Evolutionary conservation across 2,329 filamentous ascomycete species (phyloP), one percentile per base, ranked within the genome.

Genomic region (Penicillium sp.): DNA sequence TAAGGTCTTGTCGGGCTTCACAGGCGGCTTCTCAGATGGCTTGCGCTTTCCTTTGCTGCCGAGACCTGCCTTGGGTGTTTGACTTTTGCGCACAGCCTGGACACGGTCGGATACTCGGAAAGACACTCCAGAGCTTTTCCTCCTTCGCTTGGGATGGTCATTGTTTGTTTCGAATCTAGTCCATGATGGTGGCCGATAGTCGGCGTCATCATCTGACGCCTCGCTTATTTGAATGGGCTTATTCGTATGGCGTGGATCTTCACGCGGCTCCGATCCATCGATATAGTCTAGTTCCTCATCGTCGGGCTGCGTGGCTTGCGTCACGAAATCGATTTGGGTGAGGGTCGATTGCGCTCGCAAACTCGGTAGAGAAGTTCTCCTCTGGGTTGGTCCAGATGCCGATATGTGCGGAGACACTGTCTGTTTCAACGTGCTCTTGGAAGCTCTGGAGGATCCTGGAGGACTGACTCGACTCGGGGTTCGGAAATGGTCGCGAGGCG

Each of bases 251-350:
- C n/a, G n/a, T 2, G 26, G 31, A 15, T 29, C 27, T 28, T 40
- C 27, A 5, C 28, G 26, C 4, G 26, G 31, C n/a, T 16, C 25
- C 7, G 47, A 38, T 21, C 53, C 45, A 7, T 59, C 52, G 14
- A 65, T 54, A 41, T 65, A 65, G 26, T 62, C 52, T n/a, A 64
- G 53, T 19, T 58, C 44, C 4, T 59, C 56, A 28, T 60, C 43
- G 33, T 56, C 51, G 21, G 17, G 29, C 27, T 47, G 44, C 43
- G 46, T 36, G 34, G 47, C 26, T 38, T 51, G 57, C 2, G 57
- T 58, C 31, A 67, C 63, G 35, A 62, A 69, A 25, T 64, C 65
- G 33, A 70, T 65, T 41, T 70, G 67, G 1, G 67, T 70, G 11
- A 70, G 57, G 1, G 67, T 70, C 2, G 63, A 59, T 32, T 70